Percentiles rank a stretch among this genome's conserved stretches.
Evolutionary conservation across 805 yeast species (phyloP).

Genomic region (Myxozyma kluyveri): DNA sequence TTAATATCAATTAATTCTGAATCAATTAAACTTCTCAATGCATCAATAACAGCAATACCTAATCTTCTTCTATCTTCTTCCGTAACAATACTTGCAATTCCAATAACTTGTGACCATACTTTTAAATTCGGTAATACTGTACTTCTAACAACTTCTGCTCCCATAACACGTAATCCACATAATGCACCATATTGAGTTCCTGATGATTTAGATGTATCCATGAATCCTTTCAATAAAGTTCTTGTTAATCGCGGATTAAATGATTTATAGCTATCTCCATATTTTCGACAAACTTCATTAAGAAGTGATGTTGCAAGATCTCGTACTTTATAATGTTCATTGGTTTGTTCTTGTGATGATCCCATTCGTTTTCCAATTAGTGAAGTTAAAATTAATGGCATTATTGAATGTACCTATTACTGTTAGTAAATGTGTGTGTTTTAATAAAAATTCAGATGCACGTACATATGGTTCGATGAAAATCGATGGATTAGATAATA

Average conservation of each 20-base stretch:
- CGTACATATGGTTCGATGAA: slow-evolving; percentile 71
- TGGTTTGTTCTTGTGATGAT: slow-evolving; percentile 38
- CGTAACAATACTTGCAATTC: slow-evolving; percentile 32
- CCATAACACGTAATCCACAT: slow-evolving; percentile 77
- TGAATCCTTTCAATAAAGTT: slow-evolving; percentile 83
- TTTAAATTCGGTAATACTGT: slow-evolving; percentile 78
- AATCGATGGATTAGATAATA: slow-evolving; percentile 76
- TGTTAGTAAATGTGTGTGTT: neutral
- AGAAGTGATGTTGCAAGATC: slow-evolving; percentile 84
- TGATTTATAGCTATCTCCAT: slow-evolving; percentile 82
- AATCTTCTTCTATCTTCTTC: slow-evolving; percentile 51
- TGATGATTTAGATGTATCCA: slow-evolving; percentile 71
- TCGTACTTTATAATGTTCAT: slow-evolving; percentile 60
- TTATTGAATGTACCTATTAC: slow-evolving; percentile 80
- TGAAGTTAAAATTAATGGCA: slow-evolving; percentile 93
- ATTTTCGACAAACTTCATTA: slow-evolving; percentile 71
- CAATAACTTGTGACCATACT: slow-evolving; percentile 57
- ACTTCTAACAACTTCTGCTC: slow-evolving; percentile 82
- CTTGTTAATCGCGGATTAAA: slow-evolving; percentile 91
- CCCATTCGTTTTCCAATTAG: slow-evolving; percentile 89
- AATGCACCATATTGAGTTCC: slow-evolving; percentile 94
- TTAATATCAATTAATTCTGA: slow-evolving; percentile 34
- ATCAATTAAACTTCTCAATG: slow-evolving; percentile 48
- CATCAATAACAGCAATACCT: slow-evolving; percentile 52
- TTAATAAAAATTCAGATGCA: neutral